Conservation (phyloP, 768 basidiomycete genomes). For the Xanthoconium purpureum region DNA sequence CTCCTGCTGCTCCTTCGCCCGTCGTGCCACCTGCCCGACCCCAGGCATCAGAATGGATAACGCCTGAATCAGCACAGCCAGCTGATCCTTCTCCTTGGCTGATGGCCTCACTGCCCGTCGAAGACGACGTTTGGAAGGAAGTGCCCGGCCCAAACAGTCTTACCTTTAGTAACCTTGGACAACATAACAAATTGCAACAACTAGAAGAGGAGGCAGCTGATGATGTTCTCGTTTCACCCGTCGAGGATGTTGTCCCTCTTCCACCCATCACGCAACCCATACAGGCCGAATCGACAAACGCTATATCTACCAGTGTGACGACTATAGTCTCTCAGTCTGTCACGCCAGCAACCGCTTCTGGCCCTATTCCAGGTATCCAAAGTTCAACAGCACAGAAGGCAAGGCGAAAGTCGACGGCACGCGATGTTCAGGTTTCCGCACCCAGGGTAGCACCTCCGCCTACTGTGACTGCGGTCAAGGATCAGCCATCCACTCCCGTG, state of each 20-base stretch:
- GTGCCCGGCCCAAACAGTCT: conserved; percentile 46
- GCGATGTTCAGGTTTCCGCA: conserved; percentile 23
- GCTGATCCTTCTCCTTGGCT: conserved; percentile 56
- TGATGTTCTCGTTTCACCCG: conserved; percentile 16
- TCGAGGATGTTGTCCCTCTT: conserved; percentile 16
- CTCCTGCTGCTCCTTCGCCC: conserved; percentile 19
- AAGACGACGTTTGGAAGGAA: conserved; percentile 48
- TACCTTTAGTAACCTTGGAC: conserved; percentile 55
- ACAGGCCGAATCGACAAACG: conserved; percentile 16
- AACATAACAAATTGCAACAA: conserved; percentile 54
- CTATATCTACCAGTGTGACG: background rate
- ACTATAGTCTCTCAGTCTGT: conserved; percentile 1
- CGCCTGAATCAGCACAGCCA: conserved; percentile 19
- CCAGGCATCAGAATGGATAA: conserved; percentile 38
- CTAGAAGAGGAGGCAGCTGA: conserved; percentile 29
- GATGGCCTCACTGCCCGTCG: conserved; percentile 42
- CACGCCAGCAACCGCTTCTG: conserved; percentile 9
- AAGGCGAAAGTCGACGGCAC: conserved; percentile 27
- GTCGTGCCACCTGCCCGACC: conserved; percentile 20
- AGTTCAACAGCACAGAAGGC: conserved; percentile 22
- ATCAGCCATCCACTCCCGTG: conserved; percentile 22
- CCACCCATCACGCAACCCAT: conserved; percentile 9
- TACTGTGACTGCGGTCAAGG: conserved; percentile 12
- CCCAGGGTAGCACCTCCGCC: conserved; percentile 16
- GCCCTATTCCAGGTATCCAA: conserved; percentile 15